Conservation (phyloP, 345 rosid species). For the Toxicodendron radicans region DNA sequence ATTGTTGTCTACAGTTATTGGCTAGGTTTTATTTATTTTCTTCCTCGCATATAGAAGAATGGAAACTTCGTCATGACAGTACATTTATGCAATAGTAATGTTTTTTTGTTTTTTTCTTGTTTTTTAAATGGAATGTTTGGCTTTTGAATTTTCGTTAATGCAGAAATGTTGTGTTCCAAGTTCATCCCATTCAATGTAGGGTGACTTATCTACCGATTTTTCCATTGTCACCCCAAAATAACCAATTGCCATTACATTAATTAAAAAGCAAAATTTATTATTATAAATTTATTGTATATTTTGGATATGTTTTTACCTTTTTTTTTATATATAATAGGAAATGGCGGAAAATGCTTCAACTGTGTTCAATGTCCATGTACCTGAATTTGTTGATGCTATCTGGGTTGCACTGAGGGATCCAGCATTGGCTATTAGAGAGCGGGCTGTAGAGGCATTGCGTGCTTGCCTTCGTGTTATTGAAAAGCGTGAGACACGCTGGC, state of each 20-base stretch:
- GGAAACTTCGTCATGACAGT: background rate
- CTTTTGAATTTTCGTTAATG: background rate
- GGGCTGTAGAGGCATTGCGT: slow-evolving; percentile 98
- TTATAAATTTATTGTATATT: slow-evolving; percentile 4
- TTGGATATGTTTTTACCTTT: slow-evolving; percentile 4
- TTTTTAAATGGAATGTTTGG: background rate
- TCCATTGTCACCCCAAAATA: too few relatives aligned
- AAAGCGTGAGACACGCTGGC: slow-evolving; percentile 99
- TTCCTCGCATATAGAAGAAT: background rate
- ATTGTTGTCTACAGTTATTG: background rate
- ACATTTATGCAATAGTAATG: too few relatives aligned
- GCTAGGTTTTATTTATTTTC: background rate
- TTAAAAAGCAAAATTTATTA: background rate
- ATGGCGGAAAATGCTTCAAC: slow-evolving; percentile 99
- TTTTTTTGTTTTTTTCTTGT: background rate
- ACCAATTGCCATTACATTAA: too few relatives aligned
- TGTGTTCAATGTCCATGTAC: slow-evolving; percentile 93
- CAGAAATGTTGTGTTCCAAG: slow-evolving; percentile 2
- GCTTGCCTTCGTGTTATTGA: slow-evolving; percentile 99
- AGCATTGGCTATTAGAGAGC: slow-evolving; percentile 76
- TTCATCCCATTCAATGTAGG: background rate
- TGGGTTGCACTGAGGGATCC: slow-evolving; percentile 99
- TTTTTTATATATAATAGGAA: slow-evolving; percentile 52
- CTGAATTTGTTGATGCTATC: slow-evolving; percentile 95
- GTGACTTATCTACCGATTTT: too few relatives aligned